A percentile compares a stretch with the other conserved stretches of the same genome.
Conservation (phyloP, 2,329 filamentous ascomycete genomes). For the Dothiorella sarmentorum region DNA sequence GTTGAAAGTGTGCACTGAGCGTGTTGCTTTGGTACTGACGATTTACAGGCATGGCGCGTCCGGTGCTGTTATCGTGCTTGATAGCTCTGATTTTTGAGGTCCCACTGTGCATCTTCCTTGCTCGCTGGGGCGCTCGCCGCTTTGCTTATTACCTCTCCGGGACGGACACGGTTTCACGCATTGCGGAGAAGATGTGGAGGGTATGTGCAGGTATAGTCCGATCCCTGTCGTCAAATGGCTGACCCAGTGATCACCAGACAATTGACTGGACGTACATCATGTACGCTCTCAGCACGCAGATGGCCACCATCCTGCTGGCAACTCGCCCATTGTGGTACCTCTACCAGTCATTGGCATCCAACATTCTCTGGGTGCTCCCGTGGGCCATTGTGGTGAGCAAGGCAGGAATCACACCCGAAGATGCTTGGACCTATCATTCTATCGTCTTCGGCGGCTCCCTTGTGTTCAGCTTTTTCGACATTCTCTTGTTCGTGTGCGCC, state of each 20-base stretch:
- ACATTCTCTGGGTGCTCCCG: slow-evolving; percentile 65
- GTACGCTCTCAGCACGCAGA: slow-evolving; percentile 63
- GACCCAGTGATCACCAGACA: slow-evolving; percentile 21
- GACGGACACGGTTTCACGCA: slow-evolving; percentile 55
- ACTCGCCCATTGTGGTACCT: slow-evolving; percentile 66
- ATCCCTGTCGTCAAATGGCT: background rate
- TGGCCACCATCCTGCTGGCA: slow-evolving; percentile 62
- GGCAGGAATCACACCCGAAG: slow-evolving; percentile 36
- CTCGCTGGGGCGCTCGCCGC: slow-evolving; percentile 54
- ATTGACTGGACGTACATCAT: slow-evolving; percentile 64
- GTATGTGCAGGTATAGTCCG: slow-evolving; percentile 21
- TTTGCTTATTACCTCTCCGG: slow-evolving; percentile 63
- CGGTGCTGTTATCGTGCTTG: slow-evolving; percentile 52
- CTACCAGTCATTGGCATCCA: slow-evolving; percentile 63
- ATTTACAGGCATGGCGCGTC: slow-evolving; percentile 44
- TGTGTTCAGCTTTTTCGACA: slow-evolving; percentile 62
- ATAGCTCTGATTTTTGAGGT: slow-evolving; percentile 60
- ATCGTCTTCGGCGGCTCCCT: slow-evolving; percentile 66
- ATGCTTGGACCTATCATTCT: slow-evolving; percentile 66
- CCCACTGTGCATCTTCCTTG: slow-evolving; percentile 60
- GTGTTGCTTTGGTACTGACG: slow-evolving; percentile 4
- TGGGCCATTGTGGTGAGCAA: slow-evolving; percentile 63
- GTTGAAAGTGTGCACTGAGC: background rate
- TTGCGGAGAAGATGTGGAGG: slow-evolving; percentile 65
- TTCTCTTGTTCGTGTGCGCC: slow-evolving; percentile 48